Conservation (phyloP, 2,329 filamentous ascomycete genomes). For the Parastagonospora avenae region DNA sequence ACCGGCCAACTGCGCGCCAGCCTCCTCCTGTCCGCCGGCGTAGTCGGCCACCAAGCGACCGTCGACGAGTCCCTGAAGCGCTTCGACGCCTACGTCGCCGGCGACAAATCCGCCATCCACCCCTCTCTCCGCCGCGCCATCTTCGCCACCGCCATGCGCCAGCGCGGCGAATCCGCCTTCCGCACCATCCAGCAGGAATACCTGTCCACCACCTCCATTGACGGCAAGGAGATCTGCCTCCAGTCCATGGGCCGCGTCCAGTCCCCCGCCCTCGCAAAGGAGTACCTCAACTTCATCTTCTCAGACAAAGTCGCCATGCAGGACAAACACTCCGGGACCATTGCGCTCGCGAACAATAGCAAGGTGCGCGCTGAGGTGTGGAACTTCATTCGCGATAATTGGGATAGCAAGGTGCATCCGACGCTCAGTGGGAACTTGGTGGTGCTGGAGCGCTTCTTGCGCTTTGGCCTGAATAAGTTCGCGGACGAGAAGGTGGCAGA, state of each 20-base stretch:
- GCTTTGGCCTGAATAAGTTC: slow-evolving; percentile 78
- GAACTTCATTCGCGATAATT: slow-evolving; percentile 85
- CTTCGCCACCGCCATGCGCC: slow-evolving; percentile 78
- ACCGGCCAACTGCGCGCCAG: slow-evolving; percentile 81
- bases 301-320: slow-evolving; percentile 83
- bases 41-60: slow-evolving; percentile 74
- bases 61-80: slow-evolving; percentile 75
- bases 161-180: slow-evolving; percentile 72
- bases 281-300: slow-evolving; percentile 75
- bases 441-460: slow-evolving; percentile 86
- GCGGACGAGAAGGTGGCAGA: slow-evolving; percentile 69
- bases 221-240: slow-evolving; percentile 87
- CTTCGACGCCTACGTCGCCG: slow-evolving; percentile 78
- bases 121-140: slow-evolving; percentile 80
- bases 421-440: slow-evolving; percentile 82
- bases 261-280: slow-evolving; percentile 68
- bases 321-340: slow-evolving; percentile 84
- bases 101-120: slow-evolving; percentile 73
- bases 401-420: slow-evolving; percentile 68
- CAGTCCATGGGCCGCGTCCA: slow-evolving; percentile 75
- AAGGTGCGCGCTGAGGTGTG: slow-evolving; percentile 77
- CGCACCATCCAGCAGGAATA: slow-evolving; percentile 84
- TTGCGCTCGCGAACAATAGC: slow-evolving; percentile 73
- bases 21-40: slow-evolving; percentile 75
- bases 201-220: slow-evolving; percentile 79